Base-by-base conservation (phyloP, 2,329 filamentous ascomycete genomes). In the Talaromyces verruculosus region DNA sequence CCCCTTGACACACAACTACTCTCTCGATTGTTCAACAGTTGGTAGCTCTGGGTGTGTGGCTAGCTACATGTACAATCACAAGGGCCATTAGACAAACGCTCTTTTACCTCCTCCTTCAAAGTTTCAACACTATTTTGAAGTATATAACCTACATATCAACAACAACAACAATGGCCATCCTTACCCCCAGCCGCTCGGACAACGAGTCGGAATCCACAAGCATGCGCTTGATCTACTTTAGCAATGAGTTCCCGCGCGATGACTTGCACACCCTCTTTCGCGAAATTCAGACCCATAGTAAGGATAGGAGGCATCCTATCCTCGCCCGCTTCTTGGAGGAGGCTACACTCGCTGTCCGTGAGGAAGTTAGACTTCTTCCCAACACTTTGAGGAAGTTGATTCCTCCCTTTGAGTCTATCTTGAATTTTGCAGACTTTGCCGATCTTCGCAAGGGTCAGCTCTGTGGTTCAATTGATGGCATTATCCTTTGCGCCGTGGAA, bases 231-330 rank as follows among this genome's bases (percentile, higher is more conserved):
- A 47, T 47, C 19, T 83, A 78, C 71, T 84, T 84, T 71, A 76
- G 78, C 68, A 82, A 83, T 65, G 81, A 84, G 67, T 82, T 84
- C 61, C 82, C 82, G 0, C 73, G 73, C n/a, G 81, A 83, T 53
- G 78, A 84, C 67, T 68, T 83, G 13, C 67, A 74, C 28, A 69
- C 75, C 28, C 67, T 84, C 0, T 74, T 80, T 51, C 80, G 81
- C 7, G 68, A 73, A 3, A 71, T 84, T 8, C 75, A 78, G 37
- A 67, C 65, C 13, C 76, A 78, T 63, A 80, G 77, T 73, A 84
- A 83, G 67, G 75, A 78, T 66, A 74, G 69, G 37, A 65, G 69
- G 2, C 75, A 79, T 69, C 71, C 69, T 0, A 30, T 76, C 5
- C 72, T 84, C 8, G 79, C 80, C 0, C 41, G 62, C 4, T 84